These are phyloP conservation scores for Neurospora sp. DNA, from an alignment of 2,329 filamentous ascomycete genomes.

Conservation along the genomic window DNA sequence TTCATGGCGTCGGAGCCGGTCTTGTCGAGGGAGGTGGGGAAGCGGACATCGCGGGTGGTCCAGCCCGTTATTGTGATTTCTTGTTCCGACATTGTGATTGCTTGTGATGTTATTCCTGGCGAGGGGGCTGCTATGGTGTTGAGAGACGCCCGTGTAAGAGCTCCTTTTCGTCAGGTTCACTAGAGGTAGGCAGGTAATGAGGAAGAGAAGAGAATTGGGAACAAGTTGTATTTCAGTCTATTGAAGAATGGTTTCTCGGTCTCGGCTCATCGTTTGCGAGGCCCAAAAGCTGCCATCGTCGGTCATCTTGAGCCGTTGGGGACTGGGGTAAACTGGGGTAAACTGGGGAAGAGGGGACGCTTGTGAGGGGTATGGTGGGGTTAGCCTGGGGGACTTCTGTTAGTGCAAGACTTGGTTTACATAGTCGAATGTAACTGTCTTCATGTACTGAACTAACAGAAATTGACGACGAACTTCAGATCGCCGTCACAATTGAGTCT, in stretches of 20 bases:
- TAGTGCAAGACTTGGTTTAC: background rate
- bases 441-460: background rate
- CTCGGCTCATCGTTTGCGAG: background rate
- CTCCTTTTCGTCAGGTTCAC: background rate
- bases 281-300: background rate
- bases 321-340: background rate
- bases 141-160: background rate
- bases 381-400: background rate
- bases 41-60: slow-evolving; percentile 64
- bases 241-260: background rate
- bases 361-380: slow-evolving; percentile 15
- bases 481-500: background rate
- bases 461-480: background rate
- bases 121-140: background rate
- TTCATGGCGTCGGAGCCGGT: slow-evolving; percentile 98
- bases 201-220: background rate
- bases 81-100: slow-evolving; percentile 25
- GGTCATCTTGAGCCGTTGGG: background rate
- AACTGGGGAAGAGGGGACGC: background rate
- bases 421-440: background rate
- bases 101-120: background rate
- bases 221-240: background rate
- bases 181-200: background rate
- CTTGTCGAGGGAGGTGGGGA: slow-evolving; percentile 88
- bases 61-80: slow-evolving; percentile 66